Percentiles rank a stretch among this genome's conserved stretches.
Evolutionary conservation across 176 grass and related monocot genomes (phyloP).

Genomic region (Eleusine coracana): DNA sequence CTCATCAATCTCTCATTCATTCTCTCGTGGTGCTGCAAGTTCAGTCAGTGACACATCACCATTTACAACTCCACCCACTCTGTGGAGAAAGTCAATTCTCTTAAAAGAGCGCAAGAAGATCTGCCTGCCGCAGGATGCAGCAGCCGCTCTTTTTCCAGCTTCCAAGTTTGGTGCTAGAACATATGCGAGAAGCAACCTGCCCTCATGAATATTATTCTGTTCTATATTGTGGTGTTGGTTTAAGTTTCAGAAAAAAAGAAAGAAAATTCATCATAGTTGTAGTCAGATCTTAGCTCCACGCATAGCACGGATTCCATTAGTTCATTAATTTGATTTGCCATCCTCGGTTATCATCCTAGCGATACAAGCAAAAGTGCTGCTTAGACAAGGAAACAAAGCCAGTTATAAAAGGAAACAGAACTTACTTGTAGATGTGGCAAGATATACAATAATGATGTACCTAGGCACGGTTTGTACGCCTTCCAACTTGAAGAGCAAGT

Average conservation of each 20-base stretch:
- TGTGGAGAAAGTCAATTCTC: not conserved
- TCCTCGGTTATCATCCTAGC: constrained; percentile 11
- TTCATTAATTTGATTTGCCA: not conserved
- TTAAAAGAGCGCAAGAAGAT: not conserved
- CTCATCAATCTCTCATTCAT: not conserved
- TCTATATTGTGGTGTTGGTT: not conserved
- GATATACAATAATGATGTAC: not conserved
- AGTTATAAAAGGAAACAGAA: constrained; percentile 2
- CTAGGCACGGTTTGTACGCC: constrained; percentile 89
- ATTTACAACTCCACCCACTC: constrained; percentile 9
- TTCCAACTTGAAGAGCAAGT: constrained; percentile 90
- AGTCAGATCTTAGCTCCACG: not conserved
- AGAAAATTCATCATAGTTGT: not conserved
- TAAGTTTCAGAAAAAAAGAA: not conserved
- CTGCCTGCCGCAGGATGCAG: not conserved
- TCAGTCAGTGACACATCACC: not conserved
- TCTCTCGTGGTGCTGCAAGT: not conserved
- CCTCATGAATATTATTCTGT: constrained; percentile 2
- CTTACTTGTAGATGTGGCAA: constrained; percentile 14
- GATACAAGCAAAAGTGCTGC: constrained; percentile 5
- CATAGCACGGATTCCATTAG: not conserved
- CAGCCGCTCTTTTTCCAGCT: not conserved
- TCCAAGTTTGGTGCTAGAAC: constrained; percentile 27
- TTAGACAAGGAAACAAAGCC: constrained; percentile 12
- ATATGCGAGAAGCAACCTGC: constrained; percentile 1